A percentile compares a stretch with the other conserved stretches of the same genome.
Conservation (phyloP, 2,329 filamentous ascomycete species). For the Scedosporium apiospermum region DNA sequence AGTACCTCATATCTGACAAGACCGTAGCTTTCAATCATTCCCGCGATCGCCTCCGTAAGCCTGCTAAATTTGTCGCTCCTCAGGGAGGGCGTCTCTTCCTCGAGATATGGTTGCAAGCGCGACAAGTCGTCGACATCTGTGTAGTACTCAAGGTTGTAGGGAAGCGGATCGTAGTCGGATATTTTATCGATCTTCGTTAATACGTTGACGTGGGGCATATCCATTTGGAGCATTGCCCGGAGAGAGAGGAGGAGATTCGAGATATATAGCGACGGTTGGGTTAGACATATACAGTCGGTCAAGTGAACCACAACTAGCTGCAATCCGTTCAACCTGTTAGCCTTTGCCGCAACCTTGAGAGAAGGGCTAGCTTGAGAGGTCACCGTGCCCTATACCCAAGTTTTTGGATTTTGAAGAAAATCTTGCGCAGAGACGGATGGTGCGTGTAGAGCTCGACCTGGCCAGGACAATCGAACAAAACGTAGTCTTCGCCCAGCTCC, state of each 20-base stretch:
- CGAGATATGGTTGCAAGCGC: slow-evolving; percentile 72
- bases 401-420: slow-evolving; percentile 86
- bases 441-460: slow-evolving; percentile 97
- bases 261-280: slow-evolving; percentile 87
- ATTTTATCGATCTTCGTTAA: slow-evolving; percentile 97
- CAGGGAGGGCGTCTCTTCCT: slow-evolving; percentile 64
- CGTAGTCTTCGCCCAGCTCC: slow-evolving; percentile 77
- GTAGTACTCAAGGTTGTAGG: slow-evolving; percentile 95
- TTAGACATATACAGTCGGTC: slow-evolving; percentile 88
- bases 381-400: slow-evolving; percentile 73
- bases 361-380: background rate
- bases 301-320: slow-evolving; percentile 90
- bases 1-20: slow-evolving; percentile 88
- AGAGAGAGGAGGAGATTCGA: slow-evolving; percentile 88
- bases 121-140: slow-evolving; percentile 92
- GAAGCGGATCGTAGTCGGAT: slow-evolving; percentile 70
- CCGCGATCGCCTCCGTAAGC: slow-evolving; percentile 78
- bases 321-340: background rate
- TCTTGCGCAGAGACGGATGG: slow-evolving; percentile 81
- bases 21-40: slow-evolving; percentile 80
- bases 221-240: slow-evolving; percentile 96
- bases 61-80: slow-evolving; percentile 68
- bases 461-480: slow-evolving; percentile 92
- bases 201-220: slow-evolving; percentile 91
- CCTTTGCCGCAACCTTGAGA: background rate